A percentile compares a stretch with the other conserved stretches of the same genome.
Evolutionary conservation across 345 rosid genomes (phyloP).

Genomic region (Cochlearia excelsa): DNA sequence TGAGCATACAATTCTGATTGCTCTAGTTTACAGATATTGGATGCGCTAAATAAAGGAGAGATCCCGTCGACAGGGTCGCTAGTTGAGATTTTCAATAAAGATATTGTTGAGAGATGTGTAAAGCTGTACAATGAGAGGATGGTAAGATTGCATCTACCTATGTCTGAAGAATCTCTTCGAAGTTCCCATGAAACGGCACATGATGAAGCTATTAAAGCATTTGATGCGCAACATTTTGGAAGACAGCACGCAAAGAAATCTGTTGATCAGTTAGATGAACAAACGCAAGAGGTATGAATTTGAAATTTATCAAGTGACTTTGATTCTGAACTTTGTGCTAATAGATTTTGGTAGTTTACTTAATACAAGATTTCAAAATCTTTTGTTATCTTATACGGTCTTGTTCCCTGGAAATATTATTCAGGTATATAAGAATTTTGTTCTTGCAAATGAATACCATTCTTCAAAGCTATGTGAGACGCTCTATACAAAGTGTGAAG

Average conservation of each 20-base stretch:
- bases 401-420: slow-evolving; percentile 30
- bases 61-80: slow-evolving; percentile 99
- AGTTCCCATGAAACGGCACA: slow-evolving; percentile 61
- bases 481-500: slow-evolving; percentile 79
- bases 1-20: slow-evolving; percentile 13
- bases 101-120: slow-evolving; percentile 77
- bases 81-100: slow-evolving; percentile 96
- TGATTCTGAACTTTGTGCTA: slow-evolving; percentile 4
- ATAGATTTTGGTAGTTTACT: slow-evolving; percentile 1
- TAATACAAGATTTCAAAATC: background rate
- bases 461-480: slow-evolving; percentile 91
- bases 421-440: slow-evolving; percentile 65
- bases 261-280: slow-evolving; percentile 70
- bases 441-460: slow-evolving; percentile 69
- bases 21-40: slow-evolving; percentile 69
- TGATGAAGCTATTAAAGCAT: slow-evolving; percentile 56
- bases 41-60: slow-evolving; percentile 97
- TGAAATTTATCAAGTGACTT: background rate
- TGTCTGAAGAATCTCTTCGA: slow-evolving; percentile 59
- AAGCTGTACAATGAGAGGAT: slow-evolving; percentile 74
- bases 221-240: slow-evolving; percentile 93
- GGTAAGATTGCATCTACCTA: slow-evolving; percentile 60
- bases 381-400: slow-evolving; percentile 15
- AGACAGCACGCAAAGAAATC: slow-evolving; percentile 89
- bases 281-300: slow-evolving; percentile 68